Evolutionary conservation across 805 yeast genomes (phyloP).

Genomic region (Pichia cabralensis): DNA sequence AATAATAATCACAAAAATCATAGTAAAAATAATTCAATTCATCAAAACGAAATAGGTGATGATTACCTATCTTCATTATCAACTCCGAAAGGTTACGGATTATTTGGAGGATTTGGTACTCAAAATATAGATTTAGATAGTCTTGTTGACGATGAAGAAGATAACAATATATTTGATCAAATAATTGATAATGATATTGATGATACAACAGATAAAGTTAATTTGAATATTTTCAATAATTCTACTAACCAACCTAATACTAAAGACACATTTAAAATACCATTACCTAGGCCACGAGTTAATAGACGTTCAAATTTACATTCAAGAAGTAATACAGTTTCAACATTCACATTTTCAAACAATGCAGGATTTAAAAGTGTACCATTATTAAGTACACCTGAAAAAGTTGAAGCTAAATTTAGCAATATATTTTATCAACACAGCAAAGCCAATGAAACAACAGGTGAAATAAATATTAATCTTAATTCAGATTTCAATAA

Average conservation of each 20-base stretch:
- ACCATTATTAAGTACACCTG: conserved; percentile 8
- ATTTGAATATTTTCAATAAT: conserved; percentile 1
- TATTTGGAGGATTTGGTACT: conserved; percentile 21
- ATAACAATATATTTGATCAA: neutral
- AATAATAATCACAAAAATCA: neutral
- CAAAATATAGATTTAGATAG: conserved; percentile 16
- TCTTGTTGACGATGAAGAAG: conserved; percentile 15
- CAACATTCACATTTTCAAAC: conserved; percentile 12
- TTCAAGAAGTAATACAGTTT: conserved; percentile 20
- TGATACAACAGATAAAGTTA: conserved; percentile 2
- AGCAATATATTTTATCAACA: conserved; percentile 2
- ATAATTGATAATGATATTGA: neutral
- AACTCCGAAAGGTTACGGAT: conserved; percentile 8
- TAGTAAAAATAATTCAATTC: neutral
- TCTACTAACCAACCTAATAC: neutral
- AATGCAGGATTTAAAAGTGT: conserved; percentile 6
- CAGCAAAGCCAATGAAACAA: too few relatives aligned
- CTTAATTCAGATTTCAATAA: too few relatives aligned
- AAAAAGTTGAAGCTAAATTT: conserved; percentile 5
- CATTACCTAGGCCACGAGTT: conserved; percentile 5
- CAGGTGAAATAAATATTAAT: too few relatives aligned
- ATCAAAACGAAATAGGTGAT: too few relatives aligned
- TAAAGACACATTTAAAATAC: conserved; percentile 9
- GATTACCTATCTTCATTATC: conserved; percentile 1
- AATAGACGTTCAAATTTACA: conserved; percentile 10